phyloP scores from a whole-genome alignment of 1,284 basidiomycete species.

The Moesziomyces antarcticus region DNA sequence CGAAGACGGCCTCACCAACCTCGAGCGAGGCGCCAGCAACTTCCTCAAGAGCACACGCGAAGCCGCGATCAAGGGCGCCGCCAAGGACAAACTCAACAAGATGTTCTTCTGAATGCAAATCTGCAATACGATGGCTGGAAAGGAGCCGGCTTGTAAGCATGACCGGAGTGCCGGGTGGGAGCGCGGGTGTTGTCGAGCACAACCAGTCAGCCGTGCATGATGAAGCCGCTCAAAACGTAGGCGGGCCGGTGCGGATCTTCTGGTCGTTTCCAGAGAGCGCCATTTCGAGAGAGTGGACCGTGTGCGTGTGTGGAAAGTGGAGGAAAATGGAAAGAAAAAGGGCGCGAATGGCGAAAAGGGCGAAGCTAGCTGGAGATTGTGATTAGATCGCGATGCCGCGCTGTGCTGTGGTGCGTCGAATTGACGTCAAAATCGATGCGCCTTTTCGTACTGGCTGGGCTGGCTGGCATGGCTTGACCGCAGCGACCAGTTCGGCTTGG shows the following conservation, averaged over 20 bases:
- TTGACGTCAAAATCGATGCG: conserved; percentile 1
- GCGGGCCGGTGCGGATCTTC: neutral
- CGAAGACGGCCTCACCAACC: conserved; percentile 51
- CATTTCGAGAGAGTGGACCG: too few species aligned
- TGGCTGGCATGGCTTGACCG: conserved; percentile 14
- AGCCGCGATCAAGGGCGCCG: conserved; percentile 55
- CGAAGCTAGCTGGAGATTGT: too few species aligned
- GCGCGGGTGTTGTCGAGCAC: too few species aligned
- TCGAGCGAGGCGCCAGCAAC: conserved; percentile 55
- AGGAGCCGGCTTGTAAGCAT: too few species aligned
- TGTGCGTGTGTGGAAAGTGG: too few species aligned
- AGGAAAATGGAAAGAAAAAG: neutral
- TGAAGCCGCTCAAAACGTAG: neutral
- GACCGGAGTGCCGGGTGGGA: too few species aligned
- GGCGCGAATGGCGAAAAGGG: too few species aligned
- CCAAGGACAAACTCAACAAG: conserved; percentile 55
- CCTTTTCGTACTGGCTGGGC: neutral
- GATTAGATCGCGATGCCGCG: conserved; percentile 3
- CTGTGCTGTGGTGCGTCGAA: conserved; percentile 1
- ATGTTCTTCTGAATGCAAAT: conserved; percentile 27
- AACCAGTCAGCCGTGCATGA: neutral
- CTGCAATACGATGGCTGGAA: too few species aligned
- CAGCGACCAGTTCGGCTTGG: neutral
- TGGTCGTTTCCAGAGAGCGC: neutral
- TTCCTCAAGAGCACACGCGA: conserved; percentile 60